Evolutionary conservation across 495 filamentous ascomycete genomes (phyloP).

Genomic region (Daldinia childiae): DNA sequence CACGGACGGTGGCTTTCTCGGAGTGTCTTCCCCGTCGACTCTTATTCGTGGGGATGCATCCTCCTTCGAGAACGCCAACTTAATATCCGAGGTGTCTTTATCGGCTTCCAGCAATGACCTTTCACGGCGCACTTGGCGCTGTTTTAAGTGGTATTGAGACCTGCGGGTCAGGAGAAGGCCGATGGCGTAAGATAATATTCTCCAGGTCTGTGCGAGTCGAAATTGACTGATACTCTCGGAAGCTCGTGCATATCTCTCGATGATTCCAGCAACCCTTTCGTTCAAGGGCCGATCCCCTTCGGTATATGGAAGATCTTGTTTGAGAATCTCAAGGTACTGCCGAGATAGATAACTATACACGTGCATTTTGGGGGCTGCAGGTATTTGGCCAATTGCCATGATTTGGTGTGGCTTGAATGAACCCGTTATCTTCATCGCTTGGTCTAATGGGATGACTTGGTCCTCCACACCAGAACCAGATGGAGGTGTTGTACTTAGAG

Average conservation of each 20-base stretch:
- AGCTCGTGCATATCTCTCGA: conserved; percentile 70
- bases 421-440: conserved; percentile 66
- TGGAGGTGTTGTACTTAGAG: conserved; percentile 68
- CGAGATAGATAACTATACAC: conserved; percentile 68
- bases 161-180: conserved; percentile 67
- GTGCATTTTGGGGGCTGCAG: conserved; percentile 61
- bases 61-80: conserved; percentile 5
- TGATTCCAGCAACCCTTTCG: conserved; percentile 59
- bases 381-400: conserved; percentile 69
- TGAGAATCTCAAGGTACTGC: conserved; percentile 64
- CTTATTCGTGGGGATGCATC: conserved; percentile 22
- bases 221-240: conserved; percentile 68
- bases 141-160: conserved; percentile 64
- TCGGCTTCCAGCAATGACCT: conserved; percentile 4
- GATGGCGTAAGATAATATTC: conserved; percentile 70
- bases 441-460: conserved; percentile 67
- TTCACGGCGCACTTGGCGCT: conserved; percentile 47
- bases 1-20: conserved; percentile 49
- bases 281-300: conserved; percentile 45
- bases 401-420: conserved; percentile 65
- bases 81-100: conserved; percentile 11
- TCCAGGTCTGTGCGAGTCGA: conserved; percentile 79
- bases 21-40: conserved; percentile 47
- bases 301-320: conserved; percentile 50
- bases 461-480: conserved; percentile 57